phyloP scores from a whole-genome alignment of 1,284 basidiomycete genomes.

The Testicularia cyperi region DNA sequence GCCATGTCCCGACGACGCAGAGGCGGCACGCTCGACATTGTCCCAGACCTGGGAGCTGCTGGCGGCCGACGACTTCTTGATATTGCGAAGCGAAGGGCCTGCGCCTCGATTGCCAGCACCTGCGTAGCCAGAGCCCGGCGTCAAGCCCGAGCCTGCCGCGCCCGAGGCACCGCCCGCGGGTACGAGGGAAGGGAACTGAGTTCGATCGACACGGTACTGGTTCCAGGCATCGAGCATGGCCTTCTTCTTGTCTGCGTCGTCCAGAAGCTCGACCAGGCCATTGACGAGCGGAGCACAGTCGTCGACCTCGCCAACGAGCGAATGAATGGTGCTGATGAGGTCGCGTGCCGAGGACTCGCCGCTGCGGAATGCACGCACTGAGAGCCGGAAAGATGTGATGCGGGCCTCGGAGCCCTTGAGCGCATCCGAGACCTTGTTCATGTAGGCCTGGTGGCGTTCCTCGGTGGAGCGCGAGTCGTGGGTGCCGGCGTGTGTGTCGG shows the following conservation, averaged over 20 bases:
- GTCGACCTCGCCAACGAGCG: constrained; percentile 69
- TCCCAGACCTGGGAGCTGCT: constrained; percentile 76
- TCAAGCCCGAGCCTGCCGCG: not conserved
- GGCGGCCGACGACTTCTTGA: constrained; percentile 70
- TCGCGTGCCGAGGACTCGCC: constrained; percentile 80
- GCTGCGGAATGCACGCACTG: constrained; percentile 75
- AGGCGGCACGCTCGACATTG: constrained; percentile 80
- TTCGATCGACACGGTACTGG: constrained; percentile 77
- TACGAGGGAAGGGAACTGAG: constrained; percentile 48
- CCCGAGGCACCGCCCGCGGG: not conserved
- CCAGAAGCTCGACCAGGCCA: constrained; percentile 64
- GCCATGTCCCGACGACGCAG: constrained; percentile 23
- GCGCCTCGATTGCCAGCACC: constrained; percentile 2
- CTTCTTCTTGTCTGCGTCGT: constrained; percentile 77
- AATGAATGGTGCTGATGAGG: constrained; percentile 82
- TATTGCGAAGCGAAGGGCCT: constrained; percentile 74
- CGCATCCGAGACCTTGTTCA: constrained; percentile 70
- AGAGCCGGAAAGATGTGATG: constrained; percentile 74
- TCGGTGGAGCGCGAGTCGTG: constrained; percentile 66
- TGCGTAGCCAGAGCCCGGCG: constrained; percentile 5
- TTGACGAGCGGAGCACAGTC: constrained; percentile 69
- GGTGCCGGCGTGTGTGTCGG: constrained; percentile 50
- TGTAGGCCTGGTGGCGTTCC: constrained; percentile 69
- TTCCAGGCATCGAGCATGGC: constrained; percentile 77
- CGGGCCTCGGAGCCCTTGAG: constrained; percentile 71